Conservation (phyloP, 179 eudicot species). For the Corrigiola litoralis region DNA sequence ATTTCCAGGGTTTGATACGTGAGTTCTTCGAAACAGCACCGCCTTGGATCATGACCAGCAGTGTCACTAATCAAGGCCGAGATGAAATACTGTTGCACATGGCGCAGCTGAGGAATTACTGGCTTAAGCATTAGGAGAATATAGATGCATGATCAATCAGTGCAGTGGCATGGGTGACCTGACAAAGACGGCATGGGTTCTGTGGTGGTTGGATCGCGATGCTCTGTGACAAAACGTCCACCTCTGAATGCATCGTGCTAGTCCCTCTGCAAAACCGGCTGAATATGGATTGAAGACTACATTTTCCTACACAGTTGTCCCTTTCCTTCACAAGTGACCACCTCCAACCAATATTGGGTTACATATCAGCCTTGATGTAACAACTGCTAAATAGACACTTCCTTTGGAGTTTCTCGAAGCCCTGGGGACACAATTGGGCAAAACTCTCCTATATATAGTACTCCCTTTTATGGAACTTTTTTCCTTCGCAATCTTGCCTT, state of each 20-base stretch:
- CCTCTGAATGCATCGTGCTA: no score
- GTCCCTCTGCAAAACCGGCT: no score
- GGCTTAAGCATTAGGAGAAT: constrained; percentile 73
- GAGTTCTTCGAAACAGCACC: constrained; percentile 72
- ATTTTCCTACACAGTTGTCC: no score
- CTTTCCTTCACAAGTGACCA: background rate
- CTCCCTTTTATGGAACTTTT: no score
- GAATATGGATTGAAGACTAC: no score
- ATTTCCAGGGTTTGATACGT: constrained; percentile 65
- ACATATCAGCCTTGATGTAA: background rate
- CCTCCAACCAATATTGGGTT: background rate
- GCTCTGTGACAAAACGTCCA: no score
- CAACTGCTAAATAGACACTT: background rate
- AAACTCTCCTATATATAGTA: no score
- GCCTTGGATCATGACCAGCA: constrained; percentile 99
- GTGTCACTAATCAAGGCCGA: constrained; percentile 93
- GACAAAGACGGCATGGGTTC: background rate
- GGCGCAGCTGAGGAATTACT: constrained; percentile 93
- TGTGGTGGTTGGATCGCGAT: no score
- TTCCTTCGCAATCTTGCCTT: no score
- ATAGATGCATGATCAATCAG: background rate
- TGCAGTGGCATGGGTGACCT: background rate
- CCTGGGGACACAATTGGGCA: background rate
- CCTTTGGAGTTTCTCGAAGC: background rate
- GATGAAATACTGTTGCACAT: constrained; percentile 92